Evolutionary conservation across 306 rosid species (phyloP).

Genomic region (Senna siamea): DNA sequence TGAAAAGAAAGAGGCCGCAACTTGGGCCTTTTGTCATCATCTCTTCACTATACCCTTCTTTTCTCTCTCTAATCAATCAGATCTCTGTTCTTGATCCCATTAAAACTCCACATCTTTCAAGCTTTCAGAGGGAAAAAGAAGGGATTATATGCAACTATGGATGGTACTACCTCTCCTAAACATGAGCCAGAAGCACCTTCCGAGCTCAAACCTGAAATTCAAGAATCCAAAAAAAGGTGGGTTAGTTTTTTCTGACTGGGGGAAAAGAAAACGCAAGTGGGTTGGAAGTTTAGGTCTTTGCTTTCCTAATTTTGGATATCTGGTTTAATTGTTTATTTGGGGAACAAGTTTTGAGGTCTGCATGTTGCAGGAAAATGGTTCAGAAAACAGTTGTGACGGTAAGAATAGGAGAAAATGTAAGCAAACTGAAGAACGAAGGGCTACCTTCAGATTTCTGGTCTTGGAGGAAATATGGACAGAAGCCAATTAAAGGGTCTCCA

Average conservation of each 20-base stretch:
- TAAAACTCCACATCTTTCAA: not conserved
- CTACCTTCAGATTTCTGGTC: conserved; percentile 92
- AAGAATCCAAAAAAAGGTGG: conserved; percentile 52
- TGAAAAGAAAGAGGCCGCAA: conserved; percentile 49
- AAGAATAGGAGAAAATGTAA: conserved; percentile 69
- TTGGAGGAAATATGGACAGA: conserved; percentile 98
- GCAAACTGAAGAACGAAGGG: conserved; percentile 88
- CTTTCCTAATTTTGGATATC: not conserved
- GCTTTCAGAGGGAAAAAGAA: conserved; percentile 7
- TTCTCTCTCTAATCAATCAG: conserved; percentile 43
- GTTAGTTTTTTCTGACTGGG: not conserved
- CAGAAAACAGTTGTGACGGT: conserved; percentile 78
- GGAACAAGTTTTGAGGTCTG: conserved; percentile 13
- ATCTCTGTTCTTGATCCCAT: conserved; percentile 36
- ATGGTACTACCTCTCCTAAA: conserved; percentile 39
- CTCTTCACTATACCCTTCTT: conserved; percentile 20
- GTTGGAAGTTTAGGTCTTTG: not conserved
- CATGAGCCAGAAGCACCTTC: conserved; percentile 42
- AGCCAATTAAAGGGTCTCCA: conserved; percentile 95
- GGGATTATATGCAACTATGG: conserved; percentile 29
- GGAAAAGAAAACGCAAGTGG: not conserved
- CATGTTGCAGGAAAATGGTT: conserved; percentile 61
- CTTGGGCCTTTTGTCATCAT: conserved; percentile 33
- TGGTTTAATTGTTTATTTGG: conserved; percentile 13
- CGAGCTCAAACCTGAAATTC: conserved; percentile 41